A percentile compares a stretch with the other conserved stretches of the same genome.
Conservation (phyloP, 2,329 filamentous ascomycete species). For the Epichloe baconii region DNA sequence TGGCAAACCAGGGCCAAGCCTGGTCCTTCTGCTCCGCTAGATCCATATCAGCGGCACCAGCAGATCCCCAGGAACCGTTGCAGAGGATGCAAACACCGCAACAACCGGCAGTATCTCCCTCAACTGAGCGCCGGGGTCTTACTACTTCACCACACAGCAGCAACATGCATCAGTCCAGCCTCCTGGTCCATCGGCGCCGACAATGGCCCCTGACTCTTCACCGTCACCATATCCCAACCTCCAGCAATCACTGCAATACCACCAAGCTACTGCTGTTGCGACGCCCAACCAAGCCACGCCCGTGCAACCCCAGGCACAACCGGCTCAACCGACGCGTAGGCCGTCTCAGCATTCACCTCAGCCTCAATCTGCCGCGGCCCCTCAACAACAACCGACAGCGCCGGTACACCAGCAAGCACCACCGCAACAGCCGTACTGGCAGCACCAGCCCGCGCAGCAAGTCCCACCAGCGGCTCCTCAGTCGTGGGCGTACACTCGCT, state of each 20-base stretch:
- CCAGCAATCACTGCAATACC: constrained; percentile 33
- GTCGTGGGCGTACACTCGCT: constrained; percentile 34
- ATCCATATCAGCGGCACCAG: constrained; percentile 15
- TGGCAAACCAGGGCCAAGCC: constrained; percentile 34
- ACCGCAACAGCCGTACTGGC: constrained; percentile 20
- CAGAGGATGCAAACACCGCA: constrained; percentile 18
- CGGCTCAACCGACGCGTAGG: constrained; percentile 8
- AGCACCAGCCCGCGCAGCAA: constrained; percentile 19
- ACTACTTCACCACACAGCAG: constrained; percentile 40
- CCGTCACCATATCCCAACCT: constrained; percentile 41
- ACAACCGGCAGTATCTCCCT: constrained; percentile 15
- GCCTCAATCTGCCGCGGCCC: constrained; percentile 16
- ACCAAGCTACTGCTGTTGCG: constrained; percentile 29
- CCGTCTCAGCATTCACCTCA: constrained; percentile 15
- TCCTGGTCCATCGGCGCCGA: constrained; percentile 24
- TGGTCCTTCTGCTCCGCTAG: constrained; percentile 22
- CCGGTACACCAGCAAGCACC: constrained; percentile 16
- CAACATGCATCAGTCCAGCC: constrained; percentile 11
- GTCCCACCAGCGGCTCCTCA: constrained; percentile 22
- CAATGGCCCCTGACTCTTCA: constrained; percentile 26
- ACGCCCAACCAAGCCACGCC: constrained; percentile 20
- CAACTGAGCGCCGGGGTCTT: constrained; percentile 40
- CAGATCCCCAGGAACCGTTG: constrained; percentile 13
- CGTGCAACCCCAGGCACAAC: constrained; percentile 15
- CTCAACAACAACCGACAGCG: constrained; percentile 1